Evolutionary conservation across 345 rosid species (phyloP).

Genomic region (Bruguiera gymnorhiza): DNA sequence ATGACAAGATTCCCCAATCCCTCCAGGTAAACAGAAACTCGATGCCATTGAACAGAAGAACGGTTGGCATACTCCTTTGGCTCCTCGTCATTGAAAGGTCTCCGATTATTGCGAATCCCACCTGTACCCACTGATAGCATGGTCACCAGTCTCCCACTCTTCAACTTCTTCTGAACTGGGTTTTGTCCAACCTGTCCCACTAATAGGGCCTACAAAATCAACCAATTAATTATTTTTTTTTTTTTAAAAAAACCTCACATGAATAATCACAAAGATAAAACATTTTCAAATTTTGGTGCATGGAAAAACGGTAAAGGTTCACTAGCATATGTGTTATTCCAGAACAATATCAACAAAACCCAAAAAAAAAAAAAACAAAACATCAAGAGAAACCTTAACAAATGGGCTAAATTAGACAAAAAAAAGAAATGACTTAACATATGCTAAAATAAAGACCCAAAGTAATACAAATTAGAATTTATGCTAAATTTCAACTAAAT

Average conservation of each 20-base stretch:
- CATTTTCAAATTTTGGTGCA: too few species aligned
- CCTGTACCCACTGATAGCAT: conserved; percentile 79
- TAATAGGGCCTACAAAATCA: conserved; percentile 62
- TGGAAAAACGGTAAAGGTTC: too few species aligned
- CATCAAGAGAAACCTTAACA: too few species aligned
- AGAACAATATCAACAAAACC: neutral
- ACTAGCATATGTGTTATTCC: too few species aligned
- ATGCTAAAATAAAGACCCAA: too few species aligned
- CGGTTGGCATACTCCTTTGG: conserved; percentile 73
- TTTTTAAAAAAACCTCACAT: neutral
- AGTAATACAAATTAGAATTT: too few species aligned
- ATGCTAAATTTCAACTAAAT: too few species aligned
- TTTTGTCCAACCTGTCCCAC: conserved; percentile 85
- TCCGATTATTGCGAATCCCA: conserved; percentile 75
- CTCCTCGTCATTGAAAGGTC: conserved; percentile 68
- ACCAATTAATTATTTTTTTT: too few species aligned
- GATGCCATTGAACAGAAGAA: conserved; percentile 83
- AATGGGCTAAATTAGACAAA: too few species aligned
- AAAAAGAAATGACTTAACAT: too few species aligned
- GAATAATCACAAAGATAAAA: neutral
- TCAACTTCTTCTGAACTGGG: conserved; percentile 78
- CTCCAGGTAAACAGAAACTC: conserved; percentile 66
- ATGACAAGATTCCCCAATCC: conserved; percentile 52
- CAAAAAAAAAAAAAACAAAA: neutral
- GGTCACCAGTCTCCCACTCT: conserved; percentile 52